Conservation (phyloP, 2,329 filamentous ascomycete species). For the Fusarium xyrophilum region DNA sequence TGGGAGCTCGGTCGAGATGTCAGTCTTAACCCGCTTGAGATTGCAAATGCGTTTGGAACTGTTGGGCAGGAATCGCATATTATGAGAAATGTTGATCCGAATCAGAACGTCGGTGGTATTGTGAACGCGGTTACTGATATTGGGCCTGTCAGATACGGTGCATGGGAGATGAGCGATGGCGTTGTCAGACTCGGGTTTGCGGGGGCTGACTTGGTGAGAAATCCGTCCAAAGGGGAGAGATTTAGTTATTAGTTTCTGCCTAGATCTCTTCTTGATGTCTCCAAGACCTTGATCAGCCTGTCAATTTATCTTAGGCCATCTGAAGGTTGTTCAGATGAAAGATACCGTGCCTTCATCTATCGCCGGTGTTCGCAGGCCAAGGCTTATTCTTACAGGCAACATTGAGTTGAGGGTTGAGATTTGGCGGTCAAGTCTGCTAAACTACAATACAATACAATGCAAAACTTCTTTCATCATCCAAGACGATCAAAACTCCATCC, state of each 20-base stretch:
- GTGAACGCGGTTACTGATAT: conserved; percentile 19
- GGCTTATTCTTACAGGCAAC: not conserved
- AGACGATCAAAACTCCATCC: not conserved
- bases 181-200: conserved; percentile 31
- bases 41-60: conserved; percentile 35
- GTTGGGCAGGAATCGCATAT: conserved; percentile 26
- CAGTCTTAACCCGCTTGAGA: conserved; percentile 32
- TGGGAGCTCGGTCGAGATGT: conserved; percentile 37
- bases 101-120: conserved; percentile 25
- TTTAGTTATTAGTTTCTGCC: conserved; percentile 19
- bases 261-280: not conserved
- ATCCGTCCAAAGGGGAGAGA: conserved; percentile 29
- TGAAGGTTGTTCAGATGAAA: not conserved
- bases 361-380: not conserved
- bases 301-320: not conserved
- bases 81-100: conserved; percentile 30
- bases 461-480: not conserved
- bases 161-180: conserved; percentile 32
- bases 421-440: not conserved
- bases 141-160: conserved; percentile 32
- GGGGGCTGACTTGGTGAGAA: conserved; percentile 20
- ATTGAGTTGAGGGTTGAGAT: not conserved
- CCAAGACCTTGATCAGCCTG: not conserved
- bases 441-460: not conserved
- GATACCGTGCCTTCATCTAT: not conserved